Conservation (phyloP, 1,284 basidiomycete species). For the Melampsora abietis-canadensis region DNA sequence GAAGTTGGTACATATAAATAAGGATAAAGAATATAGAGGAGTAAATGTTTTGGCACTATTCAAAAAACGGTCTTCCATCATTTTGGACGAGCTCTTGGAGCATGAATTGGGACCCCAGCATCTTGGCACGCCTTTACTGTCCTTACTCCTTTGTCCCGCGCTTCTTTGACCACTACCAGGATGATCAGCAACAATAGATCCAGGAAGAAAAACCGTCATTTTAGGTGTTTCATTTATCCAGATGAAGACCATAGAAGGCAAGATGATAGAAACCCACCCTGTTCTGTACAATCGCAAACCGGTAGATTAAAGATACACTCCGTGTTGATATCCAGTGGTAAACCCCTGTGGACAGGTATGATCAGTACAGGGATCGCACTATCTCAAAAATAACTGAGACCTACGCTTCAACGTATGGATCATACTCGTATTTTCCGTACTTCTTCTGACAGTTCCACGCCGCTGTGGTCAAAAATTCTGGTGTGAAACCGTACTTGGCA, state of each 20-base stretch:
- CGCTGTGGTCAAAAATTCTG: conserved; percentile 25
- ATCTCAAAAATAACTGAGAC: background rate
- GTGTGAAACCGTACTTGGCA: conserved; percentile 22
- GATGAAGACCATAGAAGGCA: background rate
- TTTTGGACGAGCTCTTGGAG: background rate
- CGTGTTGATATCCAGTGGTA: conserved; percentile 29
- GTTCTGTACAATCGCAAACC: conserved; percentile 35
- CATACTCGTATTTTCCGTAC: conserved; percentile 33
- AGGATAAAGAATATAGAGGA: no score
- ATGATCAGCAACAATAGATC: background rate
- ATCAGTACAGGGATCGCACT: background rate
- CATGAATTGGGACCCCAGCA: conserved; percentile 36
- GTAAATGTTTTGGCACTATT: no score
- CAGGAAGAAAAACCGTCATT: background rate
- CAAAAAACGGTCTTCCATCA: background rate
- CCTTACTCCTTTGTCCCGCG: conserved; percentile 15
- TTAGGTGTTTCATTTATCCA: background rate
- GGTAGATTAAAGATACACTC: conserved; percentile 38
- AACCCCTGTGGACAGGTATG: background rate
- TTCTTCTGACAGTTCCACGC: conserved; percentile 38
- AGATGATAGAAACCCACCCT: conserved; percentile 9
- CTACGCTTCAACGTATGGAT: conserved; percentile 35
- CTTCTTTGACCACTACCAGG: conserved; percentile 17
- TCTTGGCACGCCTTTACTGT: conserved; percentile 24
- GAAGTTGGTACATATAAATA: no score